Base-by-base conservation (phyloP, 2,329 filamentous ascomycete species). In the Colletotrichum trifolii region DNA sequence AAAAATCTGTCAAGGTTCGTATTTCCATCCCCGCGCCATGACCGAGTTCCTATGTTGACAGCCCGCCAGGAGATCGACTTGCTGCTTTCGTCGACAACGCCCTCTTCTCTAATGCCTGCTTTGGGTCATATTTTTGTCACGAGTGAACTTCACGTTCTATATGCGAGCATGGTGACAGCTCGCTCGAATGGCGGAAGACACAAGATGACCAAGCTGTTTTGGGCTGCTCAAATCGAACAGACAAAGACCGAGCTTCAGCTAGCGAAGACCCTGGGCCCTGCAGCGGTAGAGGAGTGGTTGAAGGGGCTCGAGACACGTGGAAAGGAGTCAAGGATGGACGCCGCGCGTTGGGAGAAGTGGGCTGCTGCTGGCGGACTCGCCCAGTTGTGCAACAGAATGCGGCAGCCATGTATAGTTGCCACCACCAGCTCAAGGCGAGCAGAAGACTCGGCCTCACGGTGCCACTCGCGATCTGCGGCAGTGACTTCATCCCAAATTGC, bases 261-360 rank as follows among this genome's bases (percentile, higher is more conserved):
- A 6, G 91, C 89, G 58, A 86, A 87, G 70, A 77, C 81, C n/a
- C 83, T 92, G 69, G 91, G 92, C n/a, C 71, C 83, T 48, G 89
- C 89, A 46, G 86, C 89, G 10, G 84, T 86, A 4, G 90, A 93
- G 69, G 92, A 94, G 75, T 96, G 92, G 92, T 81, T 89, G 36
- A 94, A 94, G 76, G 92, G 92, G 9, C 83, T 96, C 4, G 85
- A 88, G 47, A 80, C 79, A 35, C 83, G 87, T 63, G 90, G 91
- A 9, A 86, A 86, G 70, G 82, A 87, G 64, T 78, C 82, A 53
- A 84, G 88, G 69, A 82, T 81, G 10, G 88, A 91, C 73, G 83
- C 87, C 36, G 83, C 86, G 35, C 86, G 90, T 54, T 95, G 91
- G 89, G 92, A 94, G 73, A 90, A 88, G 71, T 95, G 91, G 87